These are phyloP conservation scores for Arthrobotrys pseudoclavata DNA, from an alignment of 2,329 filamentous ascomycete genomes.

Conservation along the genomic window DNA sequence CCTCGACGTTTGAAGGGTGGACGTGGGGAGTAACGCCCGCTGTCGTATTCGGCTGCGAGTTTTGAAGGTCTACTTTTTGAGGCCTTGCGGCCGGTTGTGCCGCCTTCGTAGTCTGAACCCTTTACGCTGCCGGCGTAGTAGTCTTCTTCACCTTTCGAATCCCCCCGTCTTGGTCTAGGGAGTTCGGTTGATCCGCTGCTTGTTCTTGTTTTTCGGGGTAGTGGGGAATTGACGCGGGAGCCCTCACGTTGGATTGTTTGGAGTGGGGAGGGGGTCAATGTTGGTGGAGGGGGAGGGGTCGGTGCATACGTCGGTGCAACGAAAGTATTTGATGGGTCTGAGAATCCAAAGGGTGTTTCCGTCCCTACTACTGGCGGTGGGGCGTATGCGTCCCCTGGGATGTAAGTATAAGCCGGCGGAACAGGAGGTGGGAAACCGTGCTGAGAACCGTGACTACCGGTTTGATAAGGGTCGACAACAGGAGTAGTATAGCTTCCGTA, in stretches of 20 bases:
- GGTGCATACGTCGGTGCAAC: constrained; percentile 56
- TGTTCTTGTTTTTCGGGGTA: constrained; percentile 42
- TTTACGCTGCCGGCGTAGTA: constrained; percentile 52
- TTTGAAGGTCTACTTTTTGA: constrained; percentile 47
- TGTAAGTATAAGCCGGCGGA: constrained; percentile 41
- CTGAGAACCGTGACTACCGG: constrained; percentile 54
- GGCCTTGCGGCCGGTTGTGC: constrained; percentile 23
- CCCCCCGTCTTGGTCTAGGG: constrained; percentile 46
- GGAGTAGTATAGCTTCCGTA: constrained; percentile 57
- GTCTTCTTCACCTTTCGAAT: constrained; percentile 55
- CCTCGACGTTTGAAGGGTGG: constrained; percentile 51
- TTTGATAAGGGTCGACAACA: constrained; percentile 49
- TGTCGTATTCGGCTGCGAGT: constrained; percentile 42
- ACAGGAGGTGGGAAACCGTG: constrained; percentile 46
- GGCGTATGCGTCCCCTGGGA: constrained; percentile 34
- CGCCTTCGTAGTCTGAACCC: constrained; percentile 54
- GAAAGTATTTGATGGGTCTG: constrained; percentile 37
- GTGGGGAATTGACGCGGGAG: constrained; percentile 51
- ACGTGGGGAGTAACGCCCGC: constrained; percentile 50
- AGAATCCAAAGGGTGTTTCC: constrained; percentile 41
- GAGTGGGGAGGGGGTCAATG: constrained; percentile 53
- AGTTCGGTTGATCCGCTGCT: constrained; percentile 52
- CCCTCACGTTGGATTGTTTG: constrained; percentile 43
- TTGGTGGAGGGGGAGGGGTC: constrained; percentile 54
- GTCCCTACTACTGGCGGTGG: constrained; percentile 25